Evolutionary conservation across 129 eudicot genomes (phyloP).

Genomic region (Chrysanthemum lavandulifolium): DNA sequence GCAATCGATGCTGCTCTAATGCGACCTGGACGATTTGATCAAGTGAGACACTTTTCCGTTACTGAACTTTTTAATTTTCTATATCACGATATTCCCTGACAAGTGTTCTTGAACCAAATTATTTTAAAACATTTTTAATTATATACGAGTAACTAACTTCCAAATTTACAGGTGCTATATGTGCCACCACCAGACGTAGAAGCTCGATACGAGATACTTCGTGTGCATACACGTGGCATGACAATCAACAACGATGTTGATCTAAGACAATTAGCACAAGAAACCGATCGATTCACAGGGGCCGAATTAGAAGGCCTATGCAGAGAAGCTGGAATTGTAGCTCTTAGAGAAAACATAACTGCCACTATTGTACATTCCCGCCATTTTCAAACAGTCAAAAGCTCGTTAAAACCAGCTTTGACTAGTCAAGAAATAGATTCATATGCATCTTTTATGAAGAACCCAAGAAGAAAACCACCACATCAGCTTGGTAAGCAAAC

Average conservation of each 20-base stretch:
- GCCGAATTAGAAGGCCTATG: conserved; percentile 89
- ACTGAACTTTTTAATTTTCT: no score
- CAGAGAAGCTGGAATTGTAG: conserved; percentile 83
- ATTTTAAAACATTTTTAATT: neutral
- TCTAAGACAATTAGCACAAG: conserved; percentile 68
- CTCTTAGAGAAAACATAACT: conserved; percentile 77
- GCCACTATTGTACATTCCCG: conserved; percentile 55
- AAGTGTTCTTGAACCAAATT: no score
- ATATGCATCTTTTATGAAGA: conserved; percentile 59
- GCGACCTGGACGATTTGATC: conserved; percentile 99
- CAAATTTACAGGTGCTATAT: conserved; percentile 67
- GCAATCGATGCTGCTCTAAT: conserved; percentile 90
- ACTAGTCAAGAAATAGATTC: conserved; percentile 52
- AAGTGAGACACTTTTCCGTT: conserved; percentile 54
- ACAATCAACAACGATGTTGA: conserved; percentile 55
- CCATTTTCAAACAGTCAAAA: conserved; percentile 65
- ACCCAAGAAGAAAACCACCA: conserved; percentile 25
- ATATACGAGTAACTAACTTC: conserved; percentile 13
- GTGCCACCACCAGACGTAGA: conserved; percentile 93
- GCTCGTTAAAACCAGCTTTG: conserved; percentile 62
- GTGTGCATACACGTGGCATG: conserved; percentile 78
- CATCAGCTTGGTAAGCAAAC: conserved; percentile 12
- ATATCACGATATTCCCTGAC: no score
- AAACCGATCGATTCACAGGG: conserved; percentile 83
- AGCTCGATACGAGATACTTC: conserved; percentile 73